Conservation (phyloP, 1,139 yeast species). For the Taphrina confusa region DNA sequence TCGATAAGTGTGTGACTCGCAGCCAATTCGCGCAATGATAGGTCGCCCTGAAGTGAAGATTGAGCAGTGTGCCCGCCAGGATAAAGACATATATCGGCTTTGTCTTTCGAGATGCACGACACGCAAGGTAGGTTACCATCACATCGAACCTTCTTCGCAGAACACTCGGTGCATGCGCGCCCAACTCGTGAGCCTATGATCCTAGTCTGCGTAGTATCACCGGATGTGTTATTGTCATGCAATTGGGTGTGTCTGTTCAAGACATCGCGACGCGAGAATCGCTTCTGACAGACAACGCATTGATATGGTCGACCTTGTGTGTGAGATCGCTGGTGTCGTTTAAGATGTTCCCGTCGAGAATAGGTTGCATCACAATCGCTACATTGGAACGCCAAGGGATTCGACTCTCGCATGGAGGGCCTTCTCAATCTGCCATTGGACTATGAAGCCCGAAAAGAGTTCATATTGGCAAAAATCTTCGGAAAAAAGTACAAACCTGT, state of each 20-base stretch:
- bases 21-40: background rate
- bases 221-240: background rate
- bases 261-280: background rate
- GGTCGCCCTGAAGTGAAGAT: background rate
- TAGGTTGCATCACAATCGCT: background rate
- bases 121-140: constrained; percentile 1
- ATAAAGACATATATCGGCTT: background rate
- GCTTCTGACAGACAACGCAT: constrained; percentile 1
- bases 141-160: background rate
- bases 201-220: background rate
- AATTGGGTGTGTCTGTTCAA: background rate
- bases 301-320: background rate
- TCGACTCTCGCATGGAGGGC: no score
- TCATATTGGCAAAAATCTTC: no score
- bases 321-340: background rate
- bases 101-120: background rate
- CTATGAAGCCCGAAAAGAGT: no score
- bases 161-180: background rate
- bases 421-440: no score
- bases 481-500: no score
- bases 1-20: background rate
- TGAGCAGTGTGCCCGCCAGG: background rate
- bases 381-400: background rate
- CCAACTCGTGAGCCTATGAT: background rate
- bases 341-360: background rate